These are phyloP conservation scores for Domatiomyces catenatus DNA, from an alignment of 2,329 filamentous ascomycete species.

Conservation along the genomic window DNA sequence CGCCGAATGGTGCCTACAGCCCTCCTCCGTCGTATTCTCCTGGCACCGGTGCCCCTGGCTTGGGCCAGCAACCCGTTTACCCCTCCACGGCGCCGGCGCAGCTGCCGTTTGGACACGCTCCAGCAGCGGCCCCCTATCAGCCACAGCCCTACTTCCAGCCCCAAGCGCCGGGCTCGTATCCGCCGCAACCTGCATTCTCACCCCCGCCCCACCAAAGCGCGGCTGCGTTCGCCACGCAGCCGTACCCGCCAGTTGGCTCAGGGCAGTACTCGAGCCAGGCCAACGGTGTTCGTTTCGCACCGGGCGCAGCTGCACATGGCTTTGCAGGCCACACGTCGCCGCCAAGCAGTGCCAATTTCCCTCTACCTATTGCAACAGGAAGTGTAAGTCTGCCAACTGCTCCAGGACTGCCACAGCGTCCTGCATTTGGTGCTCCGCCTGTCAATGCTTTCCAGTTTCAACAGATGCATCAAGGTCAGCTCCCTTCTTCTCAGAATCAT, in stretches of 20 bases:
- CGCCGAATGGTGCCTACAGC: slow-evolving; percentile 14
- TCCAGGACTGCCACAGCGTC: slow-evolving; percentile 45
- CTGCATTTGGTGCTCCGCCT: slow-evolving; percentile 39
- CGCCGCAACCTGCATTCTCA: slow-evolving; percentile 21
- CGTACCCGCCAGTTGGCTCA: slow-evolving; percentile 22
- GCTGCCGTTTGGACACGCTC: slow-evolving; percentile 7
- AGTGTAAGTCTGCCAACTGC: slow-evolving; percentile 41
- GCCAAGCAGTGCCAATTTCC: slow-evolving; percentile 19
- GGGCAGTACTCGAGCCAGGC: slow-evolving; percentile 22
- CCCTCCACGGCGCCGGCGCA: not conserved
- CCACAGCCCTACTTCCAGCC: slow-evolving; percentile 12
- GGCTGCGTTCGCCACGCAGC: slow-evolving; percentile 24
- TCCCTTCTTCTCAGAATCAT: slow-evolving; percentile 23
- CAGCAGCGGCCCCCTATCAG: slow-evolving; percentile 8
- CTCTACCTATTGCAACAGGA: slow-evolving; percentile 29
- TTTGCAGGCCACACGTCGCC: slow-evolving; percentile 29
- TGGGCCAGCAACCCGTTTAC: not conserved
- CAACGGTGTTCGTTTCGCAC: slow-evolving; percentile 21
- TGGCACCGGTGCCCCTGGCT: not conserved
- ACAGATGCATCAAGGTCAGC: slow-evolving; percentile 40
- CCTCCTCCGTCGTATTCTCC: slow-evolving; percentile 12
- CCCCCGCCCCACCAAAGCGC: slow-evolving; percentile 16
- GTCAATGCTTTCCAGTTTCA: slow-evolving; percentile 41
- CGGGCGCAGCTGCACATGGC: slow-evolving; percentile 25
- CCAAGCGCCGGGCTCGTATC: slow-evolving; percentile 9